Base-by-base conservation (phyloP, 805 yeast genomes). In the Starmerella cellae region DNA sequence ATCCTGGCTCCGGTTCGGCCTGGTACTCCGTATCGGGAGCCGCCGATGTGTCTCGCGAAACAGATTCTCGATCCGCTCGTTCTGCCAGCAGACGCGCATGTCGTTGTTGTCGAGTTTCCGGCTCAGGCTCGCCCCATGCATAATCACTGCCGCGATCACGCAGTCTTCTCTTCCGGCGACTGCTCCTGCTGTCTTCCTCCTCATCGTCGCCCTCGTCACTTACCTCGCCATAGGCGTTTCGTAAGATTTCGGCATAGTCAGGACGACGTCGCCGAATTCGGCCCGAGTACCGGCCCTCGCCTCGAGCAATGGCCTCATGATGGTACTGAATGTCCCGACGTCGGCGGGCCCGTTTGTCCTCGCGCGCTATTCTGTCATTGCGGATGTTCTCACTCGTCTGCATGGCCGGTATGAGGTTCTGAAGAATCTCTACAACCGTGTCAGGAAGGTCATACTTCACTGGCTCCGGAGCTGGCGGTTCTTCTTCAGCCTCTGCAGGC, bases 251-350 rank as follows among this genome's bases (percentile, higher is more conserved):
- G 31, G 35, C 23, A 41, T 43, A 48, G 35, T 48, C 38, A 13
- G 45, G 40, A 16, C 47, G 40, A 21, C 47, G 46, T 8, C 51
- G 35, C 11, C 52, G 40, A 11, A 44, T 27, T n/a, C 52, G 43
- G 16, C 42, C 42, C 6, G 51, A 39, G 29, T 48, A 43, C 10
- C 51, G 42, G 13, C 62, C 63, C 21, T 55, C 60, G 17, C 55
- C 61, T 13, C 46, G 45, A 4, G 54, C 47, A 20, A 49, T 45
- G 37, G 43, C 32, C 21, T 43, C 52, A 1, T 45, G 44, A 28
- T 53, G 55, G 23, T 46, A 44, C 41, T 43, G 47, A 18, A 54
- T 35, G 32, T 42, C 48, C 29, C 43, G 41, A 5, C 45, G 39
- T 17, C 54, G 44, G 10, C 54, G 47, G 13, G 27, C 42, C 19